Conservation (phyloP, 140 eudicot genomes). For the Oenanthe javanica region DNA sequence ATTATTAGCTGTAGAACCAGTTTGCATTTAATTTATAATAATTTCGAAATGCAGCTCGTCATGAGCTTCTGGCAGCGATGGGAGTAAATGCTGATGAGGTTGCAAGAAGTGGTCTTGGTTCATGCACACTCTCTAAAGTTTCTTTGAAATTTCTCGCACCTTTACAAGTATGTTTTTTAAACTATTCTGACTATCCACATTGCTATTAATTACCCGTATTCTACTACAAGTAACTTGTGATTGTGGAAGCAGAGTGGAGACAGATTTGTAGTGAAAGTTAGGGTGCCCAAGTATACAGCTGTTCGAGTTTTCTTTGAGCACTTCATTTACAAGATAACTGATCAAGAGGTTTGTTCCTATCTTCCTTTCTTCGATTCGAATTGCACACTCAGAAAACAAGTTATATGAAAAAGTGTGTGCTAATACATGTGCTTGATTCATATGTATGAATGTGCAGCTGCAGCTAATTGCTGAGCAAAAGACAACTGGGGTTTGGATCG, state of each 20-base stretch:
- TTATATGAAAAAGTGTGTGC: not conserved
- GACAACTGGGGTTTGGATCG: slow-evolving; percentile 83
- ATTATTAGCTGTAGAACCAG: not conserved
- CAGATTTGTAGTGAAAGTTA: slow-evolving; percentile 50
- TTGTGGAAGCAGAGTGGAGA: slow-evolving; percentile 72
- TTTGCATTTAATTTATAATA: not conserved
- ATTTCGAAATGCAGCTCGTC: slow-evolving; percentile 26
- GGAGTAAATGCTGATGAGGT: slow-evolving; percentile 75
- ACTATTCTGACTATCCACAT: not conserved
- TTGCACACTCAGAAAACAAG: not conserved
- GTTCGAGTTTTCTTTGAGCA: slow-evolving; percentile 78
- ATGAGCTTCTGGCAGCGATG: slow-evolving; percentile 61
- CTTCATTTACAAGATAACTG: slow-evolving; percentile 63
- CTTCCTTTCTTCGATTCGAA: not conserved
- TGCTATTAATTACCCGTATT: not conserved
- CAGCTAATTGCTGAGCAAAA: slow-evolving; percentile 77
- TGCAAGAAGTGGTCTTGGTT: slow-evolving; percentile 65
- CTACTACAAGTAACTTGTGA: not conserved
- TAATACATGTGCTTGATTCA: not conserved
- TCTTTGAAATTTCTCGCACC: slow-evolving; percentile 88
- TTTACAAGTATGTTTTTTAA: slow-evolving; percentile 49
- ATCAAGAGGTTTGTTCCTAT: slow-evolving; percentile 39
- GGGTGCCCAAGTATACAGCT: slow-evolving; percentile 65
- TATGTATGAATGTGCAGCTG: not conserved
- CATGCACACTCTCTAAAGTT: slow-evolving; percentile 60